Base-by-base conservation (phyloP, 352 stramenopile genomes). In the Globisporangium abappressorium region DNA sequence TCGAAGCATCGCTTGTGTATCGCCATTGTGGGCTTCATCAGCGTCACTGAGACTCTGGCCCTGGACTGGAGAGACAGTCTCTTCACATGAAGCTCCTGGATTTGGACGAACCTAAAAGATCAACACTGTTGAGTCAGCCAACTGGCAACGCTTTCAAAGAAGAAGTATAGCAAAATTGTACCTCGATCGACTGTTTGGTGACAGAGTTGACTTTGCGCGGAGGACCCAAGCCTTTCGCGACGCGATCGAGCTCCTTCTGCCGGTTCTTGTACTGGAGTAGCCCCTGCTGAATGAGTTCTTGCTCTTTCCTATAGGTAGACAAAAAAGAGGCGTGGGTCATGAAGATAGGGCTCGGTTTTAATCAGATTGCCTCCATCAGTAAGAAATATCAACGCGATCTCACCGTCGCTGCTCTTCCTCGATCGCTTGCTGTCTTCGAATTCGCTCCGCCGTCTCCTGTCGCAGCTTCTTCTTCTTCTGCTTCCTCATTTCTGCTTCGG, bases 191-290 rank as follows among this genome's bases (percentile, higher is more conserved):
- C 28, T 24, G 64, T 7, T 26, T 59, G 4, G 56, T 5, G 24
- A 46, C 55, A 33, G 57, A 30, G 26, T n/a, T 20, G 5, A 30
- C 4, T n/a, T 47, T 59, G 18, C 4, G 34, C 38, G 34, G 24
- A 2, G 55, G 24, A 9, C 22, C 65, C 2, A 90, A 62, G 1
- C 80, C 83, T 70, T 90, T 90, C 0, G 81, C 83, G 9, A 84
- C 75, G 1, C 81, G 76, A 66, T 93, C 80, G 26, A 90, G 67
- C 51, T 87, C 79, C n/a, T 76, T 76, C 34, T 83, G 74, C n/a
- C 79, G 84, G n/a, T 55, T 81, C 47, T 86, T 91, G 72, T 84
- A 85, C 2, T 71, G 71, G 46, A 75, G 70, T 7, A 92, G 71
- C 2, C 80, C 77, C 64, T 82, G 74, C 36, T 89, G 73, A 34